A percentile compares a stretch with the other conserved stretches of the same genome.
Evolutionary conservation across 108 stramenopile species (phyloP).

Genomic region (Cyclotella sp.): DNA sequence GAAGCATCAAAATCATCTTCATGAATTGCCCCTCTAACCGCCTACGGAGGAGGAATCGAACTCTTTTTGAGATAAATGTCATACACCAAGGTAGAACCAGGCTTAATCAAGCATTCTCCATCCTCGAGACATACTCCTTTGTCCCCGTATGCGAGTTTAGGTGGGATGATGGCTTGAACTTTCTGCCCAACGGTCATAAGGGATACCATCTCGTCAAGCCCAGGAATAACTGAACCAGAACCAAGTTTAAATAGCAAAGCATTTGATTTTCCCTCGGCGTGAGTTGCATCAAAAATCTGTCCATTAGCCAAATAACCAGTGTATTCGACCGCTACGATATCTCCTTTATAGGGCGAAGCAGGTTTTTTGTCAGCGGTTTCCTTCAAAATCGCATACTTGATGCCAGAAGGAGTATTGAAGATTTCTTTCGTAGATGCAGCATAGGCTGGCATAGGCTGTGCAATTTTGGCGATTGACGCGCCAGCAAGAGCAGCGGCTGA

Average conservation of each 20-base stretch:
- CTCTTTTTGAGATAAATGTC: conserved; percentile 80
- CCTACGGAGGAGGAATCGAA: conserved; percentile 88
- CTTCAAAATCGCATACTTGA: conserved; percentile 81
- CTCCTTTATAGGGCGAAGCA: conserved; percentile 62
- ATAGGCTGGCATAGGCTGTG: conserved; percentile 21
- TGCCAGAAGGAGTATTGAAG: conserved; percentile 63
- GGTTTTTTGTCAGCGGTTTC: conserved; percentile 48
- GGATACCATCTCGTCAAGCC: conserved; percentile 79
- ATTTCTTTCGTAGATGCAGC: conserved; percentile 54
- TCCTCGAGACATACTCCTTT: conserved; percentile 87
- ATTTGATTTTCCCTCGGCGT: conserved; percentile 78
- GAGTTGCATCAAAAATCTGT: conserved; percentile 89
- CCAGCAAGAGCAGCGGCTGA: conserved; percentile 24
- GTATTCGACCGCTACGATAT: conserved; percentile 88
- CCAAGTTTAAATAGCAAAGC: conserved; percentile 84
- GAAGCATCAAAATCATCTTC: too few species aligned
- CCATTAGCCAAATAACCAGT: conserved; percentile 86
- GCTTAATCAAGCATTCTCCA: conserved; percentile 87
- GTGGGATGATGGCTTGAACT: conserved; percentile 89
- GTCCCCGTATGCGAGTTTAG: conserved; percentile 76
- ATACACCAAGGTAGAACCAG: conserved; percentile 85
- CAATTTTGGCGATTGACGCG: conserved; percentile 6
- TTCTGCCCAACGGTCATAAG: conserved; percentile 84
- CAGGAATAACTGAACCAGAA: conserved; percentile 71
- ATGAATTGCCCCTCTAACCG: too few species aligned